These are phyloP conservation scores for Meira nashicola DNA, from an alignment of 1,284 basidiomycete species.

Conservation along the genomic window DNA sequence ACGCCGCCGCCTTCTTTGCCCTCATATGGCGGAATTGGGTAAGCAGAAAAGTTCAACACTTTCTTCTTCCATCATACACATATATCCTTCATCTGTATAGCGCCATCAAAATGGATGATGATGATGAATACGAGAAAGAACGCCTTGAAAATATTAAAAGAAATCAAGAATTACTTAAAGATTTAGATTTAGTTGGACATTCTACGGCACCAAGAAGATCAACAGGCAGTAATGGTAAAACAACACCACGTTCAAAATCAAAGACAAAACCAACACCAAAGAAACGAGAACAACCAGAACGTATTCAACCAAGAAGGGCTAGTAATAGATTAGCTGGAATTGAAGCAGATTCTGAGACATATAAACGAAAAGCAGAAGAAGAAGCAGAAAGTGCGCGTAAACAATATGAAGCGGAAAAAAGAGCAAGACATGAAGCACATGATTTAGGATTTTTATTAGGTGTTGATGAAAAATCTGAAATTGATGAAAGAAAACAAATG, in stretches of 20 bases:
- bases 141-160: constrained; percentile 46
- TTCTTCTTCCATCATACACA: too few species aligned
- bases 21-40: too few species aligned
- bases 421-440: constrained; percentile 34
- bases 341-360: constrained; percentile 35
- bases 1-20: too few species aligned
- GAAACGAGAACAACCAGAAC: not conserved
- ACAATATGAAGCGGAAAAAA: constrained; percentile 28
- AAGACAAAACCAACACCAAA: constrained; percentile 8
- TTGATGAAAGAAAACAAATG: constrained; percentile 20
- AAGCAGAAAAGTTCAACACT: not conserved
- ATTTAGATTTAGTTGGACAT: constrained; percentile 34
- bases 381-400: constrained; percentile 27
- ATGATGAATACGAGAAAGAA: constrained; percentile 29
- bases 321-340: constrained; percentile 3
- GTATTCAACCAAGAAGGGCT: constrained; percentile 1
- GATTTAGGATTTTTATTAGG: constrained; percentile 29
- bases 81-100: too few species aligned
- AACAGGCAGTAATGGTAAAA: constrained; percentile 20
- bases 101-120: constrained; percentile 8
- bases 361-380: constrained; percentile 34
- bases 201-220: constrained; percentile 9
- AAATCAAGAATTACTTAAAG: constrained; percentile 44
- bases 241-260: constrained; percentile 14
- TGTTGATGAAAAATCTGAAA: constrained; percentile 22